Base-by-base conservation (phyloP, 225 moss, liverwort and hornwort genomes). In the Polytrichum formosum region DNA sequence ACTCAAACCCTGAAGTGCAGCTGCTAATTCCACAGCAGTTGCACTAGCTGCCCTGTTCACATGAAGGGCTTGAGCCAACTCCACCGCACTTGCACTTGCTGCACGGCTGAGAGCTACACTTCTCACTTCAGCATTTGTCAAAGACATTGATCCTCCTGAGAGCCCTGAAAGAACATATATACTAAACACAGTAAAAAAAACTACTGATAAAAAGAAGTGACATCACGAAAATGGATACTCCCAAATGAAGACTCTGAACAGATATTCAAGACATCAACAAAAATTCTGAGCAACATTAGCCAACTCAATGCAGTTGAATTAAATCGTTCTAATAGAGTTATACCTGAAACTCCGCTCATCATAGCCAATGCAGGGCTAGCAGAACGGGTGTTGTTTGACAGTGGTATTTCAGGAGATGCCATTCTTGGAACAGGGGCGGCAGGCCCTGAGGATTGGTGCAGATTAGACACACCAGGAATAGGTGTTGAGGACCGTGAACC, bases 401-500 rank as follows among this genome's bases (percentile, higher is more conserved):
- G 28, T 0, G 84, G 71, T 64, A 83, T 72, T 33, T 88, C 87
- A 0, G 84, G 87, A 0, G 84, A 76, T 0, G 84, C 84, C 35
- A 82, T 84, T 64, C 87, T 73, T 22, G 98, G 81, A 17, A 94
- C 83, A 16, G 91, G 81, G 2, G 83, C 90, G 1, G 84, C 78
- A 13, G 90, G 91, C 10, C 83, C 91, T 1, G 92, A 79, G 28
- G 86, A 70, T 46, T 90, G 78, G 70, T 86, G 81, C 27, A 87
- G 67, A 66, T 64, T 90, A 30, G 92, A 77, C 5, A 73, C 82
- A 20, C 83, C 91, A 19, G 98, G 91, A 37, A 90, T 83, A 2
- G 98, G 98, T 29, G 98, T 98, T 18, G 98, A 90, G 13, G 92
- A 92, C 26, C 94, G 90, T 55, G 98, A 98, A 55, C 93, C 93